Evolutionary conservation across 306 rosid genomes (phyloP).

Genomic region (Leucaena leucocephala): DNA sequence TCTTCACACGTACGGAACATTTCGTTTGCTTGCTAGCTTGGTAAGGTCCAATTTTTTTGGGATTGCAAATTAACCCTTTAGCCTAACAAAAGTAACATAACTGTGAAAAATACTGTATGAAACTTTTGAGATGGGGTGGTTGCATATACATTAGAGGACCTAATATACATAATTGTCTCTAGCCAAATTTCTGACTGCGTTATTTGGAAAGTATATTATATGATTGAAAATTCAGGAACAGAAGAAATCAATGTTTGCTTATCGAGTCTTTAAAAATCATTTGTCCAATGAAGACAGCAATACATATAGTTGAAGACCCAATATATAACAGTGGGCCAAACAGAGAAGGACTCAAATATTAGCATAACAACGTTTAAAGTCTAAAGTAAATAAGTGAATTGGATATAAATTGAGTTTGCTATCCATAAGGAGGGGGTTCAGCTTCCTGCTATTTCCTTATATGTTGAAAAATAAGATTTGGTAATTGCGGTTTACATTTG

Average conservation of each 20-base stretch:
- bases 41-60: slow-evolving; percentile 31
- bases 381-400: neutral
- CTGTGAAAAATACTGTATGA: slow-evolving; percentile 14
- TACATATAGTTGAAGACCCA: neutral
- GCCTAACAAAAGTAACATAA: slow-evolving; percentile 9
- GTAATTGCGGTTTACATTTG: slow-evolving; percentile 26
- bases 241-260: neutral
- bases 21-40: slow-evolving; percentile 31
- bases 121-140: slow-evolving; percentile 11
- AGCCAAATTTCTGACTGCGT: neutral
- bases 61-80: slow-evolving; percentile 30
- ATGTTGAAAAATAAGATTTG: slow-evolving; percentile 18
- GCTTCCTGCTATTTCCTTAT: neutral
- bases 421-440: neutral
- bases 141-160: neutral
- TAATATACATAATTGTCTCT: neutral
- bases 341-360: neutral
- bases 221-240: neutral
- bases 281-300: neutral
- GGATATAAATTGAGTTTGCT: neutral
- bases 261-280: neutral
- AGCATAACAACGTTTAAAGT: neutral
- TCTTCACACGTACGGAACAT: slow-evolving; percentile 21
- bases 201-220: neutral
- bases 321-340: neutral